Evolutionary conservation across 192 early-diverging fungal genomes (phyloP), one percentile per base, ranked within the genome.

Genomic region (Oehlia diaphana): DNA sequence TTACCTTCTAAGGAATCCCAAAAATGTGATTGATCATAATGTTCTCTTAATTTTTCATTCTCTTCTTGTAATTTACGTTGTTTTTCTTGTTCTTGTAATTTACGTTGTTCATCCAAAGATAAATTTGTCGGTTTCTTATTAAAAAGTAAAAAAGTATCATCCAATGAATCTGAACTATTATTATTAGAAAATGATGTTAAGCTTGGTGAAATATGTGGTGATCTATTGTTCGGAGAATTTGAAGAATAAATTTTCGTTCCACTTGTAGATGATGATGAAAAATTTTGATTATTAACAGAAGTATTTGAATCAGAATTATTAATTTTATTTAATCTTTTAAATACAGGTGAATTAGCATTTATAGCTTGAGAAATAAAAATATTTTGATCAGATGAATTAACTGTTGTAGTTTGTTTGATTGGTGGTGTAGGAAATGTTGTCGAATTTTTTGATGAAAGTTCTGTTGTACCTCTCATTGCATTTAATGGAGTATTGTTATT

Each of bases 1-100:
- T 70, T 70, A 47, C 37, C 5, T 70, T 70, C 68, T n/a, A 70
- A 70, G 12, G 68, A 70, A 70, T 70, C 68, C 68, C 68, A 70
- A 70, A 70, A 70, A 21, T 70, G 31, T 23, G 68, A 23, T 39
- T 70, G 68, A 47, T n/a, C 37, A 70, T 70, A 70, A 70, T 70
- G 68, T 42, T 70, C 37, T 21, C 16, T 70, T 26, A 33, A 26
- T 53, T 26, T 42, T 53, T 53, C 44, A 31, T 58, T 35, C 19
- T 61, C 74, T 63, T 75, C 49, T 37, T 63, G n/a, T 76, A 12
- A 9, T 76, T 76, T 63, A 42, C 35, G 68, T n/a, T 37, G 16
- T 63, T 76, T 35, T n/a, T 61, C 31, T 76, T 76, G 74, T 10
- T 76, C 50, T 42, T 39, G 58, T n/a, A 76, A 13, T 61, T 63